These are phyloP conservation scores for Stagonosporopsis rhizophila DNA, from an alignment of 2,329 filamentous ascomycete species.

Conservation along the genomic window DNA sequence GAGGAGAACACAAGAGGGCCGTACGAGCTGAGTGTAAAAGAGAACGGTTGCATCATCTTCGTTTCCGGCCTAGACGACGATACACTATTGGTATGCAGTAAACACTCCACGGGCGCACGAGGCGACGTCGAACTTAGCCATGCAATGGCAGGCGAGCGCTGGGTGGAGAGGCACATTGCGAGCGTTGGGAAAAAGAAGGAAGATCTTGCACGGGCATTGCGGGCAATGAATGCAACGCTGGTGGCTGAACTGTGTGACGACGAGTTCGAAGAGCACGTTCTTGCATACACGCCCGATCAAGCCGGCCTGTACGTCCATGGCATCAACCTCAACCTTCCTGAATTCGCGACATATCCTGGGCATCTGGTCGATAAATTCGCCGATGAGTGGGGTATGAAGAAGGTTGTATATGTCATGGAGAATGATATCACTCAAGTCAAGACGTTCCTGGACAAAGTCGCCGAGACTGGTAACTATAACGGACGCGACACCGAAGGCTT, in stretches of 20 bases:
- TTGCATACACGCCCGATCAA: constrained; percentile 81
- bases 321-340: constrained; percentile 92
- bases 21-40: constrained; percentile 95
- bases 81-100: constrained; percentile 94
- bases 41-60: constrained; percentile 99
- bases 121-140: constrained; percentile 77
- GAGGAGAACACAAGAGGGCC: constrained; percentile 78
- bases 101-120: constrained; percentile 91
- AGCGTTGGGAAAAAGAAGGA: constrained; percentile 77
- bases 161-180: constrained; percentile 80
- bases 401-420: constrained; percentile 80
- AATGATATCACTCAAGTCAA: constrained; percentile 77
- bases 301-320: constrained; percentile 95
- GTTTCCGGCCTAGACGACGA: constrained; percentile 89
- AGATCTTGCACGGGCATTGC: constrained; percentile 78
- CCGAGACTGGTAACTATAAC: constrained; percentile 86
- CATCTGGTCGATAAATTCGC: constrained; percentile 87
- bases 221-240: constrained; percentile 85
- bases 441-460: constrained; percentile 80
- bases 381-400: constrained; percentile 90
- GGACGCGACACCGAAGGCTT: constrained; percentile 97
- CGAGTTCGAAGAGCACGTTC: constrained; percentile 93
- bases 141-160: constrained; percentile 80
- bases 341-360: constrained; percentile 87
- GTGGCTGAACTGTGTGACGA: constrained; percentile 98